Conservation (phyloP, 495 filamentous ascomycete species). For the Penicillium antarcticum region DNA sequence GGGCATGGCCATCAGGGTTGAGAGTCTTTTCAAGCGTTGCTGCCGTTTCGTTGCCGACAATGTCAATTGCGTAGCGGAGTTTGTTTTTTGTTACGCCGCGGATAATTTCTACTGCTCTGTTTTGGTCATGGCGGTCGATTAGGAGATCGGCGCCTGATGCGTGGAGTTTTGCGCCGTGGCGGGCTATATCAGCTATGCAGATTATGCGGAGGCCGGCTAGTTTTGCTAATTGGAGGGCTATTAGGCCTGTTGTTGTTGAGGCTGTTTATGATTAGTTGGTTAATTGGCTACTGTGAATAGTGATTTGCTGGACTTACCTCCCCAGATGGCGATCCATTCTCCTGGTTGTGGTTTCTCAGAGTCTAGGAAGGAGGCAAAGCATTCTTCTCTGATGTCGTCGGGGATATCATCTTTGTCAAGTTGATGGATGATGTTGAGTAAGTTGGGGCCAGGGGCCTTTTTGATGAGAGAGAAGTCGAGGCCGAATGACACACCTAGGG, state of each 20-base stretch:
- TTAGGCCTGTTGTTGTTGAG: slow-evolving; percentile 58
- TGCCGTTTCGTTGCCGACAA: slow-evolving; percentile 56
- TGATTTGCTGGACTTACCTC: slow-evolving; percentile 42
- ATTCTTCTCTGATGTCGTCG: slow-evolving; percentile 52
- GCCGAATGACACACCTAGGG: slow-evolving; percentile 60
- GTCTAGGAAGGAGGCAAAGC: slow-evolving; percentile 40
- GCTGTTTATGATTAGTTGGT: slow-evolving; percentile 23
- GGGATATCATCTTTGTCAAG: slow-evolving; percentile 40
- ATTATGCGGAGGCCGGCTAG: slow-evolving; percentile 56
- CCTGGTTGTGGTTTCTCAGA: slow-evolving; percentile 45
- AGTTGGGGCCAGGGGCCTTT: slow-evolving; percentile 47
- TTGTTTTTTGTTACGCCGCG: slow-evolving; percentile 48
- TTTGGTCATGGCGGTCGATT: slow-evolving; percentile 58
- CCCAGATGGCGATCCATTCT: slow-evolving; percentile 70
- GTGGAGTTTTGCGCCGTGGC: slow-evolving; percentile 54
- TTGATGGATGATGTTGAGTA: slow-evolving; percentile 40
- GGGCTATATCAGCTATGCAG: slow-evolving; percentile 56
- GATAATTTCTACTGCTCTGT: slow-evolving; percentile 59
- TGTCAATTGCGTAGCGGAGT: slow-evolving; percentile 62
- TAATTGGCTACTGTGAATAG: not conserved
- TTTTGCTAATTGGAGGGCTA: slow-evolving; percentile 59
- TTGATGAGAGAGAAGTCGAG: slow-evolving; percentile 48
- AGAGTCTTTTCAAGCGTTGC: slow-evolving; percentile 47
- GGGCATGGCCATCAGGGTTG: slow-evolving; percentile 32
- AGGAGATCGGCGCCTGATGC: slow-evolving; percentile 54